These are phyloP conservation scores for Plasmodium sp. DNA, from an alignment of 169 alveolate genomes.

Conservation along the genomic window DNA sequence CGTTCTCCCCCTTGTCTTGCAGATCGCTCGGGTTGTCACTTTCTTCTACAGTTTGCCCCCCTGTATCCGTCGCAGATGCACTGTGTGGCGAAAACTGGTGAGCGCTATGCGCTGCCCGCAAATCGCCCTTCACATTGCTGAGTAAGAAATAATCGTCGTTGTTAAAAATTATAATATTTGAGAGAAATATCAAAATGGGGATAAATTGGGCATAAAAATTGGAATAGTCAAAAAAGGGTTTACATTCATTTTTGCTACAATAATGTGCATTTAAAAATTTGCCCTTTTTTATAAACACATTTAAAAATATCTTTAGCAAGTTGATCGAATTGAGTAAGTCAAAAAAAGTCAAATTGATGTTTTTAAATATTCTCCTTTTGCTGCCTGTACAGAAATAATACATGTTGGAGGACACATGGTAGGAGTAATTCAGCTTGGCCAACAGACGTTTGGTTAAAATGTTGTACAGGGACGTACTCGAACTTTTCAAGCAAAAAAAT, in stretches of 20 bases:
- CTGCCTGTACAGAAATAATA: constrained; percentile 76
- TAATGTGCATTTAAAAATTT: constrained; percentile 3
- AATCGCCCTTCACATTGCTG: constrained; percentile 22
- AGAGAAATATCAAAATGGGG: constrained; percentile 60
- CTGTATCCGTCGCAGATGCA: not conserved
- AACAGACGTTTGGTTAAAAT: constrained; percentile 66
- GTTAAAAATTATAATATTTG: constrained; percentile 68
- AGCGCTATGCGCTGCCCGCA: not conserved
- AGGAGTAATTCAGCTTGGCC: constrained; percentile 62
- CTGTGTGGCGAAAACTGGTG: not conserved
- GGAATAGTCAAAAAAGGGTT: constrained; percentile 61
- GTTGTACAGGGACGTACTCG: constrained; percentile 71
- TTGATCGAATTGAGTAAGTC: constrained; percentile 53
- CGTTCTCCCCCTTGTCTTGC: not conserved
- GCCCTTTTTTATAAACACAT: constrained; percentile 41
- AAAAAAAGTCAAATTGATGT: constrained; percentile 66
- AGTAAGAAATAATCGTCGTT: constrained; percentile 70
- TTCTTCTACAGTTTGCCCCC: not conserved
- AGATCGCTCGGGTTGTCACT: not conserved
- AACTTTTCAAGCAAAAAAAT: constrained; percentile 69
- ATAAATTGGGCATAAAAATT: constrained; percentile 69
- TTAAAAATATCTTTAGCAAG: constrained; percentile 64
- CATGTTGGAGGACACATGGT: constrained; percentile 72
- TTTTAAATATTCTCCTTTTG: constrained; percentile 59
- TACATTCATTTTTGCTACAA: not conserved